Evolutionary conservation across 2,329 filamentous ascomycete genomes (phyloP), one percentile per base, ranked within the genome.

Genomic region (Talaromyces sp.): DNA sequence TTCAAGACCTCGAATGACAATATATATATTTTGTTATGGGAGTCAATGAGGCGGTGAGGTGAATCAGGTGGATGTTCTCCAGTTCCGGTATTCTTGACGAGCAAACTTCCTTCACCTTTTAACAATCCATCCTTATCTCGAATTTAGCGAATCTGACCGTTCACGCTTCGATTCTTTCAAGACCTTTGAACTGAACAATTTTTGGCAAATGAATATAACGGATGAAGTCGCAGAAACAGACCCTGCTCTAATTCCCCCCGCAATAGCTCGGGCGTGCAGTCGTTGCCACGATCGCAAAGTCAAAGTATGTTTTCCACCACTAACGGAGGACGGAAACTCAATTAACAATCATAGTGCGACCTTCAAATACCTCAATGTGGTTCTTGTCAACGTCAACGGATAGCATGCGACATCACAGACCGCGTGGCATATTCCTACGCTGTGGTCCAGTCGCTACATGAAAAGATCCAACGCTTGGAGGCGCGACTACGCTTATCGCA

Each of bases 211-310:
- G 52, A 56, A 56, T 56, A 56, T 56, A 35, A 56, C 17, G 17
- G 52, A 56, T 25, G 31, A 37, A 37, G 19, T 56, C 9, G 25
- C 31, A 33, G 52, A 56, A 56, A 56, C 52, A 19, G 52, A 37
- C 33, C 52, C 52, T 33, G 52, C 52, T 56, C 19, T 37, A 13
- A 56, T 56, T 37, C 19, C 52, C 17, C 52, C 52, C 13, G 27
- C 52, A 56, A 37, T 56, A 37, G 52, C 52, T 56, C 52, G 52
- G 15, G 52, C 52, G 17, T 56, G 52, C 33, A 56, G 52, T 56
- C 52, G 52, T 11, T 56, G 52, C 27, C 52, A 56, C 17, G 52
- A 56, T 56, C 52, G 52, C 52, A 56, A 56, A 56, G 52, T 56
- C 31, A 56, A 56, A 56, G 52, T 56, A 19, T 35, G 33, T 35